Conservation (phyloP, 352 stramenopile genomes). For the Pythium coloratum region DNA sequence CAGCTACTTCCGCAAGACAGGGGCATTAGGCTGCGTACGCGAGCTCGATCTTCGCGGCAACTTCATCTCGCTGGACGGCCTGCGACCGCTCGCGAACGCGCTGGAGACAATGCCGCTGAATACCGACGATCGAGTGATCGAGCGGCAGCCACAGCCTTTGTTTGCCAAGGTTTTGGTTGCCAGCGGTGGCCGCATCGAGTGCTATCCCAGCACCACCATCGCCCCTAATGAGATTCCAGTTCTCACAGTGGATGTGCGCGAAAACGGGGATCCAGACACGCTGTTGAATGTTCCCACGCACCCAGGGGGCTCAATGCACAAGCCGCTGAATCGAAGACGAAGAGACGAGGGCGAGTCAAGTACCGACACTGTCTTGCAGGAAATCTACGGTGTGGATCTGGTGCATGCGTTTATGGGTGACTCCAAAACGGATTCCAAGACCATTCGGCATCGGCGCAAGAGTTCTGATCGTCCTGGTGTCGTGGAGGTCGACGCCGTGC, state of each 20-base stretch:
- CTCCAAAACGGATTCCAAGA: not conserved
- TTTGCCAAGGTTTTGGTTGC: slow-evolving; percentile 47
- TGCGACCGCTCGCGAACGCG: slow-evolving; percentile 49
- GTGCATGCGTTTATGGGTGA: slow-evolving; percentile 36
- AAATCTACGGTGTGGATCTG: slow-evolving; percentile 71
- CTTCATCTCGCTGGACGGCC: slow-evolving; percentile 63
- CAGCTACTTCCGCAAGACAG: slow-evolving; percentile 27
- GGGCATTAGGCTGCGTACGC: slow-evolving; percentile 28
- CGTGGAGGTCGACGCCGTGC: not conserved
- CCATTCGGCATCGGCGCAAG: slow-evolving; percentile 16
- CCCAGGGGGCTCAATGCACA: slow-evolving; percentile 10
- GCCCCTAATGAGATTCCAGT: slow-evolving; percentile 22
- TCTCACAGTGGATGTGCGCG: slow-evolving; percentile 50
- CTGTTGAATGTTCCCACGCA: slow-evolving; percentile 31
- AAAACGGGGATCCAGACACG: slow-evolving; percentile 44
- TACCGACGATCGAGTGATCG: not conserved
- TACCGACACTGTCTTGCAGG: slow-evolving; percentile 32
- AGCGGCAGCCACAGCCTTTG: not conserved
- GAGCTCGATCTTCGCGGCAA: slow-evolving; percentile 74
- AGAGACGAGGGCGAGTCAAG: slow-evolving; percentile 7
- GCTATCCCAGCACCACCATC: slow-evolving; percentile 32
- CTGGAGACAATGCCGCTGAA: slow-evolving; percentile 39
- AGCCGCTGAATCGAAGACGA: slow-evolving; percentile 13
- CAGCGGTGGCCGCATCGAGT: slow-evolving; percentile 55
- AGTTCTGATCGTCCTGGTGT: not conserved